Conservation (phyloP, 2,329 filamentous ascomycete genomes). For the Cytospora paraplurivora region DNA sequence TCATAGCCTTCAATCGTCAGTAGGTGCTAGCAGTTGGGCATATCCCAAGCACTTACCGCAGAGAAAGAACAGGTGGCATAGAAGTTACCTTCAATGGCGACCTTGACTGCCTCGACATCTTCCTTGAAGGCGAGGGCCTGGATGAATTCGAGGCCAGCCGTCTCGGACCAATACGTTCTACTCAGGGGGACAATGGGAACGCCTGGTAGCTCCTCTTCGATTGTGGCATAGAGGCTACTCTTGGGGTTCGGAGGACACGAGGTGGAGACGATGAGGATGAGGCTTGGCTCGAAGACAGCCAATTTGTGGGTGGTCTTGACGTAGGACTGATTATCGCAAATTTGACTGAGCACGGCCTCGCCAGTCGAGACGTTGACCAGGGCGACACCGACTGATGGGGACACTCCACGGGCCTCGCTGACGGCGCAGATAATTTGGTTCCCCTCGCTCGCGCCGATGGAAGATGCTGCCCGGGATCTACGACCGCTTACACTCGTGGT, state of each 20-base stretch:
- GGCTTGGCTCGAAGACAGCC: slow-evolving; percentile 74
- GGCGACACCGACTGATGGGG: slow-evolving; percentile 80
- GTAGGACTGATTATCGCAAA: slow-evolving; percentile 92
- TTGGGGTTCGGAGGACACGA: slow-evolving; percentile 65
- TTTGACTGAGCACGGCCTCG: slow-evolving; percentile 84
- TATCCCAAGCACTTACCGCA: slow-evolving; percentile 55
- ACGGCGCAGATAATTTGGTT: slow-evolving; percentile 86
- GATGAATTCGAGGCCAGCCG: slow-evolving; percentile 74
- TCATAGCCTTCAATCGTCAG: slow-evolving; percentile 62
- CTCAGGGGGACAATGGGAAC: slow-evolving; percentile 67
- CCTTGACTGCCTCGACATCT: slow-evolving; percentile 78
- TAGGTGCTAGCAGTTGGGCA: fast-evolving
- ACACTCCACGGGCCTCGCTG: slow-evolving; percentile 83
- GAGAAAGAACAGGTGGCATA: slow-evolving; percentile 84
- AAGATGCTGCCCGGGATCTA: slow-evolving; percentile 45
- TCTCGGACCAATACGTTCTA: slow-evolving; percentile 82
- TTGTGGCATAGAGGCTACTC: slow-evolving; percentile 73
- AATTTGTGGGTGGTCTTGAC: slow-evolving; percentile 87
- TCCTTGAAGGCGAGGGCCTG: slow-evolving; percentile 76
- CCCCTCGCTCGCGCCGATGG: slow-evolving; percentile 50
- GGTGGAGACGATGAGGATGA: slow-evolving; percentile 76
- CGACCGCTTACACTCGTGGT: slow-evolving; percentile 47
- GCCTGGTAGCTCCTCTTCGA: slow-evolving; percentile 70
- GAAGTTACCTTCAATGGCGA: slow-evolving; percentile 79
- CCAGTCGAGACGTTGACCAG: slow-evolving; percentile 86